These are phyloP conservation scores for Metarhizium sp. DNA, from an alignment of 2,329 filamentous ascomycete genomes.

Conservation along the genomic window DNA sequence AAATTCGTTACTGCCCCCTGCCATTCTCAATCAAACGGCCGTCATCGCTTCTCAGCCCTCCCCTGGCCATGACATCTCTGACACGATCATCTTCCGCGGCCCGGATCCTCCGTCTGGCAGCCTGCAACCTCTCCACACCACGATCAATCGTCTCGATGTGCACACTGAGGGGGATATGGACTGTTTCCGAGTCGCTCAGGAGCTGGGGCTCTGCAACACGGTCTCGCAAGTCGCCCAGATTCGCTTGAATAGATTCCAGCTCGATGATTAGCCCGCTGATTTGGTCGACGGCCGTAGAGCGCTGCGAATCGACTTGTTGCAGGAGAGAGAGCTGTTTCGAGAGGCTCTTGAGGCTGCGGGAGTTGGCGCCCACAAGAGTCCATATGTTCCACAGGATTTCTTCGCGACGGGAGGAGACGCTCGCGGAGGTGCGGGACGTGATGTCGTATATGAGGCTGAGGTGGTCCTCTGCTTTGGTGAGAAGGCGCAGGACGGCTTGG, in stretches of 20 bases:
- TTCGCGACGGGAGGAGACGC: slow-evolving; percentile 48
- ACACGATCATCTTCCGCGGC: slow-evolving; percentile 50
- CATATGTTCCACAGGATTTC: slow-evolving; percentile 62
- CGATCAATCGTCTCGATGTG: slow-evolving; percentile 68
- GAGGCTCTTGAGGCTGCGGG: slow-evolving; percentile 48
- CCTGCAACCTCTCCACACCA: slow-evolving; percentile 62
- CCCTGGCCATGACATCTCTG: slow-evolving; percentile 39
- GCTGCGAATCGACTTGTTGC: slow-evolving; percentile 54
- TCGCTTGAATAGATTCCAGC: slow-evolving; percentile 61
- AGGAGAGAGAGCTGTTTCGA: slow-evolving; percentile 56
- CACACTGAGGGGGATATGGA: slow-evolving; percentile 52
- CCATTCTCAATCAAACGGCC: slow-evolving; percentile 31
- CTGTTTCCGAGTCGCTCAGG: slow-evolving; percentile 32
- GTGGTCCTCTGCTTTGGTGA: slow-evolving; percentile 60
- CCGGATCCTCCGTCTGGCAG: slow-evolving; percentile 49
- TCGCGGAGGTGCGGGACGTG: slow-evolving; percentile 52
- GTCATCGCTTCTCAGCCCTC: slow-evolving; percentile 30
- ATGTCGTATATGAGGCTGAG: slow-evolving; percentile 63
- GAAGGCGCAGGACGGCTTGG: slow-evolving; percentile 53
- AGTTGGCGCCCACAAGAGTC: slow-evolving; percentile 66
- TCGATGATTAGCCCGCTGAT: slow-evolving; percentile 63
- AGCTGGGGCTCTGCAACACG: slow-evolving; percentile 59
- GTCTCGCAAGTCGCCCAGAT: slow-evolving; percentile 62
- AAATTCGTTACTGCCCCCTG: background rate
- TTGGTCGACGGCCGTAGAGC: slow-evolving; percentile 55